phyloP scores from a whole-genome alignment of 2,329 filamentous ascomycete genomes.

The Emericellopsis atlantica region DNA sequence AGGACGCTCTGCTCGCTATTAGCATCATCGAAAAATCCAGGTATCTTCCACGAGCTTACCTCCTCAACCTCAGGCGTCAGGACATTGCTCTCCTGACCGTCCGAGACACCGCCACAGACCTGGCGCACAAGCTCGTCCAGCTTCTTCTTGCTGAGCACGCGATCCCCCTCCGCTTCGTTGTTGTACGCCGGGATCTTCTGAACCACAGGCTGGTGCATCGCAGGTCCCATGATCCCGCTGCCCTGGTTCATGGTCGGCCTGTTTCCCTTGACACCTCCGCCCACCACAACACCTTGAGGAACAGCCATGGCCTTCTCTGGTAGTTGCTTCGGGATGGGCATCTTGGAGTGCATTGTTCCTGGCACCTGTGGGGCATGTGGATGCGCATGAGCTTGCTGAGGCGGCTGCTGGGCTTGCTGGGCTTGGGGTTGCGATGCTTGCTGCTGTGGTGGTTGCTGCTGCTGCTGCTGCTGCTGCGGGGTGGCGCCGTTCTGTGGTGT shows the following conservation, averaged over 20 bases:
- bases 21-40: conserved; percentile 3
- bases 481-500: background rate
- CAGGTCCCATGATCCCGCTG: conserved; percentile 62
- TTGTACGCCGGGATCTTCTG: conserved; percentile 71
- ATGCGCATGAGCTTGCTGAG: conserved; percentile 30
- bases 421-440: background rate
- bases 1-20: conserved; percentile 58
- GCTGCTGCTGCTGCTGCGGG: conserved; percentile 6
- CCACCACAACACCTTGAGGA: conserved; percentile 61
- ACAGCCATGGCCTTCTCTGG: conserved; percentile 53
- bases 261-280: conserved; percentile 45
- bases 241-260: conserved; percentile 80
- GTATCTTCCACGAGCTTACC: conserved; percentile 34
- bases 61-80: conserved; percentile 92
- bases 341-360: conserved; percentile 42
- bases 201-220: conserved; percentile 79
- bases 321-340: conserved; percentile 74
- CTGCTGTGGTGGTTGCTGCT: conserved; percentile 9
- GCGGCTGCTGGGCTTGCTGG: conserved; percentile 9
- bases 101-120: conserved; percentile 70
- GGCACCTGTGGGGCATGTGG: conserved; percentile 33
- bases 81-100: conserved; percentile 61
- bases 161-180: conserved; percentile 82
- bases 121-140: conserved; percentile 90
- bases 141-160: conserved; percentile 95